phyloP scores from a whole-genome alignment of 441 rosid species.

The Hura crepitans region DNA sequence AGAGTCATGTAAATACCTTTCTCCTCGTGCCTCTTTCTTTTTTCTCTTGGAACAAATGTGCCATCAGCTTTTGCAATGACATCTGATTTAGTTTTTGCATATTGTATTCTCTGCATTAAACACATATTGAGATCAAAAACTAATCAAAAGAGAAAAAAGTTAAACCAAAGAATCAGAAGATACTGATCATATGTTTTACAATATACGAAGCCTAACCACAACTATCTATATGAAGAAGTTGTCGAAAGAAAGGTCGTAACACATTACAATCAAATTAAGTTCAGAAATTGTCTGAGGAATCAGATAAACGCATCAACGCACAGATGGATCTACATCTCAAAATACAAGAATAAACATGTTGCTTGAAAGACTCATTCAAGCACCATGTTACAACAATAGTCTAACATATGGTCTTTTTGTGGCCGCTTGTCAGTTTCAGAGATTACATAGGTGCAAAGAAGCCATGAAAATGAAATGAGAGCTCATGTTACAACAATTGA shows the following conservation, averaged over 20 bases:
- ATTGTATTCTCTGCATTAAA: slow-evolving; percentile 68
- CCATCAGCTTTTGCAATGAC: slow-evolving; percentile 92
- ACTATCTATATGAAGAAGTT: neutral
- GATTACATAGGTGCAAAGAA: neutral
- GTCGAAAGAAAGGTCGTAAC: neutral
- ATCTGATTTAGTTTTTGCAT: slow-evolving; percentile 89
- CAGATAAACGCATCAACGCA: neutral
- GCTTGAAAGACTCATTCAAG: too few species aligned
- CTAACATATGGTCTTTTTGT: too few species aligned
- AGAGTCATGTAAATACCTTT: slow-evolving; percentile 43
- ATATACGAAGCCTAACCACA: neutral
- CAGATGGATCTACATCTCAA: neutral
- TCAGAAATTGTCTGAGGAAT: neutral
- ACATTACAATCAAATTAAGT: neutral
- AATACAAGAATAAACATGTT: neutral
- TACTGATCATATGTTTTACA: neutral
- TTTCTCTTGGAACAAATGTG: slow-evolving; percentile 90
- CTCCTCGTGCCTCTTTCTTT: slow-evolving; percentile 84
- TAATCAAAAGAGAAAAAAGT: neutral
- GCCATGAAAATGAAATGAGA: neutral
- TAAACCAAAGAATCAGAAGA: neutral
- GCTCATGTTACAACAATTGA: neutral
- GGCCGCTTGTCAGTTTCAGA: neutral
- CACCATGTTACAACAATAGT: too few species aligned
- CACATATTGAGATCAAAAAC: neutral